A percentile compares a stretch with the other conserved stretches of the same genome.
Conservation (phyloP, 2,329 filamentous ascomycete genomes). For the Botryotinia narcissicola region DNA sequence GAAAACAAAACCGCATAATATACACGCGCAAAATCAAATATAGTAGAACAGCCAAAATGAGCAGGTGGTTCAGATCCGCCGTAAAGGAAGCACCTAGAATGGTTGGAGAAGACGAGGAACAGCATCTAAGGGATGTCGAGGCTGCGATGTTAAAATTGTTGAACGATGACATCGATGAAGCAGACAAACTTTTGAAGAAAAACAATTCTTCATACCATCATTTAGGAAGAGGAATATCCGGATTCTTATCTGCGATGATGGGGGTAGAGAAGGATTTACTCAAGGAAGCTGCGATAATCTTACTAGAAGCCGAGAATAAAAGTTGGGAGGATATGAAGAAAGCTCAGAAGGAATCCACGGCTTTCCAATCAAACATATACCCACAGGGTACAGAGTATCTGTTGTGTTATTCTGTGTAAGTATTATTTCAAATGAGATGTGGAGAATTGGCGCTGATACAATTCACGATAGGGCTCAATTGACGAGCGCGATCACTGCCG, state of each 20-base stretch:
- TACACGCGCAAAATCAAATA: slow-evolving; percentile 3
- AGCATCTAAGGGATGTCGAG: slow-evolving; percentile 59
- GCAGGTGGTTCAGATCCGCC: slow-evolving; percentile 36
- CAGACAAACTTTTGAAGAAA: slow-evolving; percentile 68
- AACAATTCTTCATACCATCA: slow-evolving; percentile 84
- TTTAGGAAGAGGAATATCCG: slow-evolving; percentile 76
- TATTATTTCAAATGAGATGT: neutral
- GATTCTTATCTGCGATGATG: slow-evolving; percentile 81
- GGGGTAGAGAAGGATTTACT: slow-evolving; percentile 92
- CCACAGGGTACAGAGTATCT: slow-evolving; percentile 83
- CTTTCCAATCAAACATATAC: slow-evolving; percentile 61
- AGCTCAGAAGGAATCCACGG: slow-evolving; percentile 63
- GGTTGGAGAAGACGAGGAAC: slow-evolving; percentile 46
- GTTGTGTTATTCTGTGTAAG: slow-evolving; percentile 65
- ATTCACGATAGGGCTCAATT: slow-evolving; percentile 63
- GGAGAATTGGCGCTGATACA: slow-evolving; percentile 16
- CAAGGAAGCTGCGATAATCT: slow-evolving; percentile 70
- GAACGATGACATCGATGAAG: slow-evolving; percentile 85
- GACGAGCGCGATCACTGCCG: slow-evolving; percentile 83
- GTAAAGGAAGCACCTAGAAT: slow-evolving; percentile 30
- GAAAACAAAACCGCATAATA: neutral
- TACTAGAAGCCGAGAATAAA: slow-evolving; percentile 72
- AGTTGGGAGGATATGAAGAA: slow-evolving; percentile 75
- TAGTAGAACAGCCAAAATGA: slow-evolving; percentile 31
- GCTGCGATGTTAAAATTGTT: slow-evolving; percentile 70